These are phyloP conservation scores for Dissoconium aciculare DNA, from an alignment of 2,329 filamentous ascomycete species.

Conservation along the genomic window DNA sequence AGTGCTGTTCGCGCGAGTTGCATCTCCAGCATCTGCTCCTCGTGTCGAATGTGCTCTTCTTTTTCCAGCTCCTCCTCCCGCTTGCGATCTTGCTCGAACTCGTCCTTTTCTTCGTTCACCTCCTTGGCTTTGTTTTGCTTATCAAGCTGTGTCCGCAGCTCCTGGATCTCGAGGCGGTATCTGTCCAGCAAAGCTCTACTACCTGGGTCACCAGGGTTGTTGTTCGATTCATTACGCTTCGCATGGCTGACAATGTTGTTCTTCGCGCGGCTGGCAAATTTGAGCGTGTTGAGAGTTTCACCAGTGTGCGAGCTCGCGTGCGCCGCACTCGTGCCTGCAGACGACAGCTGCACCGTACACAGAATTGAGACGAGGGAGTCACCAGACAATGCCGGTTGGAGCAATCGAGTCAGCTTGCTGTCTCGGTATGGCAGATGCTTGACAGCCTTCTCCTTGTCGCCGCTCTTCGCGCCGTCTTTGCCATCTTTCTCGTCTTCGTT, in stretches of 20 bases:
- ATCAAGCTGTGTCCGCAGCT: slow-evolving; percentile 67
- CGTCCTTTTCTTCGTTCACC: slow-evolving; percentile 47
- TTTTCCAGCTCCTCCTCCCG: slow-evolving; percentile 59
- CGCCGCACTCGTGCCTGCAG: slow-evolving; percentile 51
- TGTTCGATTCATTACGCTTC: slow-evolving; percentile 77
- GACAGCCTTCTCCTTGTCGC: slow-evolving; percentile 50
- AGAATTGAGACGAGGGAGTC: slow-evolving; percentile 93
- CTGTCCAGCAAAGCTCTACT: slow-evolving; percentile 79
- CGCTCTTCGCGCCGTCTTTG: slow-evolving; percentile 31
- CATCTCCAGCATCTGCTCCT: slow-evolving; percentile 98
- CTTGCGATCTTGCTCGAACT: slow-evolving; percentile 54
- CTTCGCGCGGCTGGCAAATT: slow-evolving; percentile 91
- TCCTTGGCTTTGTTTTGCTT: slow-evolving; percentile 53
- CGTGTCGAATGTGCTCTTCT: slow-evolving; percentile 55
- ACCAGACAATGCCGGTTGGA: slow-evolving; percentile 85
- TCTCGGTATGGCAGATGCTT: slow-evolving; percentile 94
- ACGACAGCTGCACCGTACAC: slow-evolving; percentile 86
- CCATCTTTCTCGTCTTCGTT: slow-evolving; percentile 72
- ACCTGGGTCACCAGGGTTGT: slow-evolving; percentile 63
- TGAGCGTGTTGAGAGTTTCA: slow-evolving; percentile 90
- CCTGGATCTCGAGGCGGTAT: slow-evolving; percentile 83
- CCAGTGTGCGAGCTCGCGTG: slow-evolving; percentile 59
- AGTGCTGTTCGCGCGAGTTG: slow-evolving; percentile 87
- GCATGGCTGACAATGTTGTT: slow-evolving; percentile 97
- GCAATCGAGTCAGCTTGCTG: slow-evolving; percentile 84